Base-by-base conservation (phyloP, 2,329 filamentous ascomycete genomes). In the Pseudogymnoascus sp. region DNA sequence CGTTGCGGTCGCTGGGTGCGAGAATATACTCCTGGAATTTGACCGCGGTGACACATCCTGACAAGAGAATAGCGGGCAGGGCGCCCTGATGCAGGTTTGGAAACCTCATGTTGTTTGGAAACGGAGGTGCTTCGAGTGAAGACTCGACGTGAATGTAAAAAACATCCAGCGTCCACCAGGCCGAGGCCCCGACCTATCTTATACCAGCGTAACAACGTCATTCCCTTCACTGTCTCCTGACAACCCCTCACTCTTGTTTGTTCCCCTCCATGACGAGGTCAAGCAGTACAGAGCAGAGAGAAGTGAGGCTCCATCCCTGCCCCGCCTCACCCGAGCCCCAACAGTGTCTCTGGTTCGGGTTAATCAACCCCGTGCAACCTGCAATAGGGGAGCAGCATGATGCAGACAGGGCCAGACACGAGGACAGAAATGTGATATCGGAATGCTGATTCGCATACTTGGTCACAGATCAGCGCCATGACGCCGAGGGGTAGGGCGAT, bases 21-120 rank as follows among this genome's bases (percentile, higher is more conserved):
- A 66, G 40, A 35, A 68, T 68, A 33, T 68, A 68, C 61, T 68
- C 65, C 9, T 54, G 26, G 10, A 54, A 54, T 8, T 33, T 54
- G 29, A 8, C 47, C 10, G 47, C 47, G 3, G 29, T 17, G 9
- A 17, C 29, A 15, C 15, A 54, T 33, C n/a, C 29, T 33, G 29
- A 54, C 8, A 54, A 54, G 5, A 54, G n/a, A 5, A 54, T 33
- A 7, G 47, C 29, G 5, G 47, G 11, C 4, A 54, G 5, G 7
- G 47, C 24, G 9, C 47, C 47, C 47, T 33, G 47, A 21, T 5
- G 8, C 10, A 54, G n/a, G 4, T 31, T 33, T 33, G n/a, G 33
- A 54, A 54, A 54, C 47, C 47, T 54, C 47, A 54, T 54, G 17
- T 33, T 33, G 15, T 33, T 33, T 33, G 8, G 47, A 17, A 5